phyloP scores from a whole-genome alignment of 192 early-diverging fungal species.

The Podila horticola region DNA sequence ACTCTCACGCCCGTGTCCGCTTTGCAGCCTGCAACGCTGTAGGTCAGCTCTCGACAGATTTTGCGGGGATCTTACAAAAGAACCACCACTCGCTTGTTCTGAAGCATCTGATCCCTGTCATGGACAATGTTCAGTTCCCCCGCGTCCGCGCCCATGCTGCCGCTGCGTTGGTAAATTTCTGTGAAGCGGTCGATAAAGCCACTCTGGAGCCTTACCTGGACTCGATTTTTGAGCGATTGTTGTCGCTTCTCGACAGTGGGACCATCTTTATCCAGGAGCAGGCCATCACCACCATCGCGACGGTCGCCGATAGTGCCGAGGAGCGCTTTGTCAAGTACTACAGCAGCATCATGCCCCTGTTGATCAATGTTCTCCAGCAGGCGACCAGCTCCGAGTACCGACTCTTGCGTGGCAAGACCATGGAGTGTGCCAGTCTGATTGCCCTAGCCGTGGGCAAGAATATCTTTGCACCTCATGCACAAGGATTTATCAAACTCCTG shows the following conservation, averaged over 20 bases:
- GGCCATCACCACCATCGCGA: slow-evolving; percentile 97
- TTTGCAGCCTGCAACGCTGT: slow-evolving; percentile 96
- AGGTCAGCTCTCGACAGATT: slow-evolving; percentile 99
- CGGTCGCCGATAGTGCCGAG: slow-evolving; percentile 95
- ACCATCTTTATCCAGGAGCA: slow-evolving; percentile 98
- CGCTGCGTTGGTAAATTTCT: slow-evolving; percentile 98
- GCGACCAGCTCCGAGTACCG: slow-evolving; percentile 90
- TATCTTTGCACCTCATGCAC: slow-evolving; percentile 81
- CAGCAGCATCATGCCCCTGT: slow-evolving; percentile 92
- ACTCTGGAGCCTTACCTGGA: slow-evolving; percentile 91
- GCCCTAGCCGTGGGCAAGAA: slow-evolving; percentile 95
- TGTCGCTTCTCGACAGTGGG: slow-evolving; percentile 83
- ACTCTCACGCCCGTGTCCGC: slow-evolving; percentile 94
- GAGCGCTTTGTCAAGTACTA: slow-evolving; percentile 94
- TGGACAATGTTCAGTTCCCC: slow-evolving; percentile 79
- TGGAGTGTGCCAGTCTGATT: slow-evolving; percentile 97
- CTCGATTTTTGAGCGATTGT: slow-evolving; percentile 86
- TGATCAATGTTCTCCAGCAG: slow-evolving; percentile 88
- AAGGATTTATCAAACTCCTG: slow-evolving; percentile 85
- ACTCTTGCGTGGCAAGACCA: slow-evolving; percentile 93
- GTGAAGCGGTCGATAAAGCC: slow-evolving; percentile 86
- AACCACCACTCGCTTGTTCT: slow-evolving; percentile 79
- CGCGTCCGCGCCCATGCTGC: slow-evolving; percentile 97
- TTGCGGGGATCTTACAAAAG: slow-evolving; percentile 81
- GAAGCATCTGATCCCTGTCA: slow-evolving; percentile 82